phyloP scores from a whole-genome alignment of 2,329 filamentous ascomycete species.

The Fusarium liriodendri region DNA sequence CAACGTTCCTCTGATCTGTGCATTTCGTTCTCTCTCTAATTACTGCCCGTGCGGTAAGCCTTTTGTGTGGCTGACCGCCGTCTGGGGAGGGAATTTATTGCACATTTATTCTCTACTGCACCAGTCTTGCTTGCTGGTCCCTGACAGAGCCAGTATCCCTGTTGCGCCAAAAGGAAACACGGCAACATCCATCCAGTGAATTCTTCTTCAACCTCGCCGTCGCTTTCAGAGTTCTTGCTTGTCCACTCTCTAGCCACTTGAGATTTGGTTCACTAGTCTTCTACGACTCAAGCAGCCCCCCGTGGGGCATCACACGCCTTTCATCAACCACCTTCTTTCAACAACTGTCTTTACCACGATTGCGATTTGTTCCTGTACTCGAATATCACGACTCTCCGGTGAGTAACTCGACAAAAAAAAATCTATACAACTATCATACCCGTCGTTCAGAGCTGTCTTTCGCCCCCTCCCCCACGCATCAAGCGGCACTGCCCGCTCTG shows the following conservation, averaged over 20 bases:
- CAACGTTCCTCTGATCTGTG: neutral
- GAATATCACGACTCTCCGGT: neutral
- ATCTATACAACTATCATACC: neutral
- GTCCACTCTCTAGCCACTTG: slow-evolving; percentile 15
- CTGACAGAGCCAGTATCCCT: slow-evolving; percentile 33
- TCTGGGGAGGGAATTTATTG: slow-evolving; percentile 15
- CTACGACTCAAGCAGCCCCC: slow-evolving; percentile 14
- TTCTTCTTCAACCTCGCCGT: slow-evolving; percentile 18
- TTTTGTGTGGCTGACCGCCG: slow-evolving; percentile 27
- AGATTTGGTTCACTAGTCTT: slow-evolving; percentile 13
- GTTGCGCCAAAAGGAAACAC: slow-evolving; percentile 36
- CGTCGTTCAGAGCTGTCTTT: neutral
- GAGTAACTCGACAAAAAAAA: neutral
- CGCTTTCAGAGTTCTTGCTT: slow-evolving; percentile 13
- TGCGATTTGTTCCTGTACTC: neutral
- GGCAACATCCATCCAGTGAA: neutral
- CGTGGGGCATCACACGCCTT: slow-evolving; percentile 11
- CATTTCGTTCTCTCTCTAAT: neutral
- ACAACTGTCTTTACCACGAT: slow-evolving; percentile 27
- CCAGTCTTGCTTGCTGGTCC: slow-evolving; percentile 9
- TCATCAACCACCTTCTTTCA: slow-evolving; percentile 10
- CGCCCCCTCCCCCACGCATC: slow-evolving; percentile 16
- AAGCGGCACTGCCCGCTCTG: slow-evolving; percentile 24
- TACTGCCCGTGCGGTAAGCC: slow-evolving; percentile 15
- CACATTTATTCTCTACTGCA: slow-evolving; percentile 15